Percentiles rank a stretch among this genome's conserved stretches.
Evolutionary conservation across 805 yeast genomes (phyloP).

Genomic region (Maudiozyma barnettii): DNA sequence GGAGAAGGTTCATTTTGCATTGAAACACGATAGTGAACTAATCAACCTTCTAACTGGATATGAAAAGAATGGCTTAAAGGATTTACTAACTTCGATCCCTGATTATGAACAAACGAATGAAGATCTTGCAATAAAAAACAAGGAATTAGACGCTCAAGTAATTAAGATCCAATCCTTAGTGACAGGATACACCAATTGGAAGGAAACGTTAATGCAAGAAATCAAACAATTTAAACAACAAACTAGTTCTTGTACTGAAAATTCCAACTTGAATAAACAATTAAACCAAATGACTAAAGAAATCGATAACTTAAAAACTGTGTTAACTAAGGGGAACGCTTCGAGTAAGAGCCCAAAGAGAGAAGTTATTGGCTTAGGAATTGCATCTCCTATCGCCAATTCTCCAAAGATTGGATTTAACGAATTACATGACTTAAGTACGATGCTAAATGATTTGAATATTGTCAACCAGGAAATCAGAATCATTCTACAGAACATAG

Average conservation of each 20-base stretch:
- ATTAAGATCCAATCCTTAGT: conserved; percentile 1
- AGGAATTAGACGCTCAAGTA: not conserved
- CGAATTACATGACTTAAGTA: not conserved
- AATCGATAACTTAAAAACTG: not conserved
- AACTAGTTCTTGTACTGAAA: not conserved
- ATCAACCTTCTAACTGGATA: conserved; percentile 30
- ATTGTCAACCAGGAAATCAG: not conserved
- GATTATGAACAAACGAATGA: conserved; percentile 35
- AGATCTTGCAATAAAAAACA: not conserved
- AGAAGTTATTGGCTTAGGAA: conserved; percentile 1
- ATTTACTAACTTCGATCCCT: not conserved
- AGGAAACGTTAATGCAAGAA: not conserved
- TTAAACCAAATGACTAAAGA: not conserved
- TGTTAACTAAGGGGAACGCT: not conserved
- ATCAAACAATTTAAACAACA: not conserved
- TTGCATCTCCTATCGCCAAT: not conserved
- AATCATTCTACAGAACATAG: not conserved
- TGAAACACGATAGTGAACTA: conserved; percentile 66
- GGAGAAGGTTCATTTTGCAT: conserved; percentile 63
- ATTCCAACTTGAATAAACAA: not conserved
- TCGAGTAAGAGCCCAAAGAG: not conserved
- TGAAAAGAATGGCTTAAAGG: not conserved
- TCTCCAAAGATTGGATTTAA: not conserved
- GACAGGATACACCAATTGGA: not conserved
- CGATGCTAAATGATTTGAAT: not conserved